phyloP scores from a whole-genome alignment of 768 basidiomycete genomes.

The Boletus rex-veris region DNA sequence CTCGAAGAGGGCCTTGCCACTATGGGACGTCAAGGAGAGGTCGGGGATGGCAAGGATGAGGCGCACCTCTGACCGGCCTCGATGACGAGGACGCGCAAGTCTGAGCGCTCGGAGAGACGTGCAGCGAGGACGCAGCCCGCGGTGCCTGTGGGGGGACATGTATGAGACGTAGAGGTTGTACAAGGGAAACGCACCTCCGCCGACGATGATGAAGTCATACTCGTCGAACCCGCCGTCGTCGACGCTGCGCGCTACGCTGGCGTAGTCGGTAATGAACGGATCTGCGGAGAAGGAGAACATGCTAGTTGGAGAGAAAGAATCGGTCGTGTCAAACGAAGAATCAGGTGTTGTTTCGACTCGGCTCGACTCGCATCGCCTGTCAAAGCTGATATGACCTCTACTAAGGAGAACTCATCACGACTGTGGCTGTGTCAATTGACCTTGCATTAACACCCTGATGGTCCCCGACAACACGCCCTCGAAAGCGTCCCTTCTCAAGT shows the following conservation, averaged over 20 bases:
- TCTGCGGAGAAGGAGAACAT: too few species aligned
- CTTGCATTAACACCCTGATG: constrained; percentile 11
- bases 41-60: background rate
- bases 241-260: constrained; percentile 3
- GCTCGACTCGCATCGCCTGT: too few species aligned
- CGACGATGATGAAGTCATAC: constrained; percentile 52
- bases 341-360: too few species aligned
- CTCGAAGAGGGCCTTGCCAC: constrained; percentile 41
- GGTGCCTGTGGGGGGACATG: constrained; percentile 29
- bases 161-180: background rate
- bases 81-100: constrained; percentile 38
- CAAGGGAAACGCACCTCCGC: constrained; percentile 41
- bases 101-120: constrained; percentile 39
- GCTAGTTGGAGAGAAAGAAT: too few species aligned
- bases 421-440: constrained; percentile 21
- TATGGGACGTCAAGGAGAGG: constrained; percentile 16
- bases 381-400: too few species aligned
- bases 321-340: too few species aligned
- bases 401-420: too few species aligned
- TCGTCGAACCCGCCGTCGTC: constrained; percentile 21
- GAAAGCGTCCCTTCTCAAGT: constrained; percentile 66
- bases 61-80: constrained; percentile 45
- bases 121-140: constrained; percentile 46
- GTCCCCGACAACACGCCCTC: constrained; percentile 36
- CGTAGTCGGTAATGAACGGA: background rate